phyloP scores from a whole-genome alignment of 2,329 filamentous ascomycete genomes.

The Ascochyta koolunga region DNA sequence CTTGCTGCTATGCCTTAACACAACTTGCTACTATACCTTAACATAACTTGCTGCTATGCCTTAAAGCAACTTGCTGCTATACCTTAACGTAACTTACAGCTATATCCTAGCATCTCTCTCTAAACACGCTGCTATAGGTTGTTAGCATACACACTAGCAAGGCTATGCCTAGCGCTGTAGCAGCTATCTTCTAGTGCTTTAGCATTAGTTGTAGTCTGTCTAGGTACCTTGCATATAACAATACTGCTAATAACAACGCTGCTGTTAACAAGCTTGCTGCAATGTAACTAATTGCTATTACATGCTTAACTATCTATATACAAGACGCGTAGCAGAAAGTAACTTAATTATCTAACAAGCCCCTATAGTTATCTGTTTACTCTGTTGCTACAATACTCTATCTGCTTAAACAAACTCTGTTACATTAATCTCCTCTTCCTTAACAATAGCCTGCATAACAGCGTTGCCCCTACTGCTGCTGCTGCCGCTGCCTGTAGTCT shows the following conservation, averaged over 20 bases:
- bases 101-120: too few species aligned
- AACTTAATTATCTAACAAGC: background rate
- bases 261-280: background rate
- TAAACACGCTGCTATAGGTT: background rate
- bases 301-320: background rate
- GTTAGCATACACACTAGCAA: background rate
- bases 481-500: too few species aligned
- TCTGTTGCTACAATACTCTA: background rate
- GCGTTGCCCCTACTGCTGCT: too few species aligned
- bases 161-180: background rate
- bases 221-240: background rate
- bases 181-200: background rate
- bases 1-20: too few species aligned
- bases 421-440: too few species aligned
- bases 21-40: too few species aligned
- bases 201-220: background rate
- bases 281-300: background rate
- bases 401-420: background rate
- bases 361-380: background rate
- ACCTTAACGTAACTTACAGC: too few species aligned
- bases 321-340: background rate
- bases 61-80: too few species aligned
- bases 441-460: too few species aligned
- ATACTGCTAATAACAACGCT: background rate
- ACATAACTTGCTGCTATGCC: too few species aligned